phyloP scores from a whole-genome alignment of 192 early-diverging fungal genomes.

The Coemansia erecta region DNA sequence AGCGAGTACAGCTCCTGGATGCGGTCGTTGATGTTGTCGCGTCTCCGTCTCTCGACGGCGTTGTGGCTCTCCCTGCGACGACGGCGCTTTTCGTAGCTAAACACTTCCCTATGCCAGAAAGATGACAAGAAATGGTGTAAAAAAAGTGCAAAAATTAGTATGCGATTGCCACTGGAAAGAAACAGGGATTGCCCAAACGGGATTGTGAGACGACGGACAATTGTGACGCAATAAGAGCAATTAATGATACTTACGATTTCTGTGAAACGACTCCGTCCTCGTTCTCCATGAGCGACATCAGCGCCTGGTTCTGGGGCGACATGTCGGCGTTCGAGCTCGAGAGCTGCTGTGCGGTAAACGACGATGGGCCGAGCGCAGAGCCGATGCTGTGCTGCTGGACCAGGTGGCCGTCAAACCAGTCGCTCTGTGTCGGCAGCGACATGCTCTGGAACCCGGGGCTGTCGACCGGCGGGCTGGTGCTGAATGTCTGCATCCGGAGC shows the following conservation, averaged over 20 bases:
- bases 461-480: slow-evolving; percentile 32
- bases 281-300: slow-evolving; percentile 51
- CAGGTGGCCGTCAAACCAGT: slow-evolving; percentile 54
- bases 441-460: slow-evolving; percentile 58
- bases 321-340: slow-evolving; percentile 38
- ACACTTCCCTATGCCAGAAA: slow-evolving; percentile 18
- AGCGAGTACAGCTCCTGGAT: slow-evolving; percentile 88
- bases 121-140: background rate
- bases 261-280: slow-evolving; percentile 34
- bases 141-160: slow-evolving; percentile 18
- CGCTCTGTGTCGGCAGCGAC: slow-evolving; percentile 56
- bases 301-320: slow-evolving; percentile 45
- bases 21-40: slow-evolving; percentile 98
- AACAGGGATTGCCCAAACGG: background rate
- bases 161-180: slow-evolving; percentile 3
- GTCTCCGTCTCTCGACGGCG: slow-evolving; percentile 91
- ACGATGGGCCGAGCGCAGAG: slow-evolving; percentile 56
- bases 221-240: slow-evolving; percentile 7
- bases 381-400: slow-evolving; percentile 56
- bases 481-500: slow-evolving; percentile 43
- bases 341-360: slow-evolving; percentile 34
- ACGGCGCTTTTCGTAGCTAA: slow-evolving; percentile 80
- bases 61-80: slow-evolving; percentile 96
- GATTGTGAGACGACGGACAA: slow-evolving; percentile 3
- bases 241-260: slow-evolving; percentile 39